Conservation (phyloP, 2,329 filamentous ascomycete species). For the Chaetomiaceae sp. region DNA sequence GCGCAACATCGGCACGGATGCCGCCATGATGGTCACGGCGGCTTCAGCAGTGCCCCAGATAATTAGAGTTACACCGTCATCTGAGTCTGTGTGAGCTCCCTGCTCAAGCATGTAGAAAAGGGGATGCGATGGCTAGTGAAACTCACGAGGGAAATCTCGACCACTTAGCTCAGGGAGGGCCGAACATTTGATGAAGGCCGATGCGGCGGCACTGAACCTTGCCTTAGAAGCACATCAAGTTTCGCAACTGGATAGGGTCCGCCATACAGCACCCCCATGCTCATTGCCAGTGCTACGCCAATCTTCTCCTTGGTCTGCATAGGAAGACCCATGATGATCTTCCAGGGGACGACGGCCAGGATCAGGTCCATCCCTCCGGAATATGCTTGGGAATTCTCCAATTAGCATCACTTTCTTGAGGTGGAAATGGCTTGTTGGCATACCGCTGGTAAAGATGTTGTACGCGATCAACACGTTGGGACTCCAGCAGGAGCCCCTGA, state of each 20-base stretch:
- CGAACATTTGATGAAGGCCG: constrained; percentile 22
- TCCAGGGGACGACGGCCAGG: neutral
- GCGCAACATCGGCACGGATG: constrained; percentile 25
- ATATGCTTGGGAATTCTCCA: no score
- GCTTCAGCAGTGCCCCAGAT: constrained; percentile 26
- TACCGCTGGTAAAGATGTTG: constrained; percentile 3
- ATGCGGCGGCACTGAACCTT: neutral
- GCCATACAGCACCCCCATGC: constrained; percentile 2
- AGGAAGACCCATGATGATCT: neutral
- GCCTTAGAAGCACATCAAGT: neutral
- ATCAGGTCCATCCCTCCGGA: neutral
- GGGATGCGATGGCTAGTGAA: no score
- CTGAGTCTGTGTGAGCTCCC: constrained; percentile 4
- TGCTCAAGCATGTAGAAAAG: no score
- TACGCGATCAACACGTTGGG: constrained; percentile 1
- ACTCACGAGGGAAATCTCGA: constrained; percentile 23
- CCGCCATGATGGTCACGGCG: constrained; percentile 26
- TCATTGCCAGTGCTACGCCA: neutral
- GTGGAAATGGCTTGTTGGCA: no score
- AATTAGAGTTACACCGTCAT: constrained; percentile 23
- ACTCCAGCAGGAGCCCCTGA: neutral
- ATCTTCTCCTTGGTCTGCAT: neutral
- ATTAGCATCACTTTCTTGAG: no score
- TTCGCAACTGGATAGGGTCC: neutral
- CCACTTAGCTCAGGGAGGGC: constrained; percentile 22